Percentiles rank a stretch among this genome's conserved stretches.
phyloP scores from a whole-genome alignment of 148 eudicot genomes.

The Diospyros lotus region DNA sequence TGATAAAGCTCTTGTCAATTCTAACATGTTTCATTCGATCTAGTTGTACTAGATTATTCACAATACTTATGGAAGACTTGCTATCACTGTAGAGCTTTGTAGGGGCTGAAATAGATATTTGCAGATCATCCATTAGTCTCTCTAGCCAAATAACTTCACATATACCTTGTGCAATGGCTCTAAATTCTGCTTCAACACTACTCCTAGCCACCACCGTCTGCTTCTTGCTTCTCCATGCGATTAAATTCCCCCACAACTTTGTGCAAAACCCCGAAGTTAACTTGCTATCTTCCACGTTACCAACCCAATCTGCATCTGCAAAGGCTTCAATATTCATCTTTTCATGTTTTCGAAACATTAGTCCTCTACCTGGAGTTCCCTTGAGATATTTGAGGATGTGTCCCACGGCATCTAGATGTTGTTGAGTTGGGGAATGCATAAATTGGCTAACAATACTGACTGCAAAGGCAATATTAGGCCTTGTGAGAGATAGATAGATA shows the following conservation, averaged over 20 bases:
- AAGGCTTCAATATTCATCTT: neutral
- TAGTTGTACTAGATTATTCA: neutral
- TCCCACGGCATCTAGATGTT: neutral
- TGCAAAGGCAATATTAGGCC: conserved; percentile 8
- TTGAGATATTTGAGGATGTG: conserved; percentile 1
- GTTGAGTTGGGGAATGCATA: conserved; percentile 4
- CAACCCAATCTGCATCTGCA: conserved; percentile 5
- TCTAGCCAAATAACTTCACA: neutral
- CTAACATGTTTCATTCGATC: neutral
- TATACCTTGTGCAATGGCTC: neutral
- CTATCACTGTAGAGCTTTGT: neutral
- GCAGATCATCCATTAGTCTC: neutral
- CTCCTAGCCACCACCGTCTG: neutral
- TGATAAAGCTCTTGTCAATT: neutral
- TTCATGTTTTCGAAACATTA: neutral
- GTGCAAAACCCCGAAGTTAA: neutral
- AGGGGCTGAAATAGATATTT: neutral
- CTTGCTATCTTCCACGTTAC: neutral
- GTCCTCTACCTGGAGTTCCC: neutral
- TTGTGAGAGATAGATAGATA: neutral
- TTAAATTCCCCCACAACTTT: neutral
- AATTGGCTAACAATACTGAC: neutral
- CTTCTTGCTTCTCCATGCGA: neutral
- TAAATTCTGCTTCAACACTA: neutral
- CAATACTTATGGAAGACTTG: neutral